phyloP scores from a whole-genome alignment of 1,139 yeast species.

The Magnusiomyces ingens region DNA sequence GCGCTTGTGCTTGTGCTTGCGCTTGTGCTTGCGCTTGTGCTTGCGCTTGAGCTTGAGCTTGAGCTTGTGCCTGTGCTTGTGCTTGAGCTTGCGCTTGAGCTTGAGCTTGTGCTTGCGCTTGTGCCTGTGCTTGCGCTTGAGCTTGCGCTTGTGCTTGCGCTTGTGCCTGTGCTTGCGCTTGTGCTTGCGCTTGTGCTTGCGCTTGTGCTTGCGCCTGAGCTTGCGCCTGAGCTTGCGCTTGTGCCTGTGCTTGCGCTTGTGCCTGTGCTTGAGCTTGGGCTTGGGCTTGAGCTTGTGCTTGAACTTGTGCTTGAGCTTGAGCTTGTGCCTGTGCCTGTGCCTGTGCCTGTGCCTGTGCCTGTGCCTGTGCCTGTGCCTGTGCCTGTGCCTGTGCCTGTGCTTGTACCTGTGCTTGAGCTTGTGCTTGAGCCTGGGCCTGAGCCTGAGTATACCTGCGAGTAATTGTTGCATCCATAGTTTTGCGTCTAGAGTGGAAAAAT shows the following conservation, averaged over 20 bases:
- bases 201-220: neutral
- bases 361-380: no score
- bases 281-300: neutral
- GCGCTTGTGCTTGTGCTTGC: neutral
- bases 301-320: neutral
- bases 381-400: no score
- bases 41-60: no score
- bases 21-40: neutral
- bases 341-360: no score
- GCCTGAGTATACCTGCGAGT: neutral
- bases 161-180: neutral
- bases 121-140: no score
- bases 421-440: neutral
- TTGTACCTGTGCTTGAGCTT: no score
- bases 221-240: neutral
- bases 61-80: no score
- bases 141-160: neutral
- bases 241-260: neutral
- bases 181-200: neutral
- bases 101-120: no score
- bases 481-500: constrained; percentile 33
- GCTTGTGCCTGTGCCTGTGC: no score
- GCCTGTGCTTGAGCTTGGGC: neutral
- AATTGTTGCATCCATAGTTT: constrained; percentile 2
- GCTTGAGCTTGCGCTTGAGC: no score